Conservation (phyloP, 805 yeast genomes). For the Cyberlindnera subsufficiens region DNA sequence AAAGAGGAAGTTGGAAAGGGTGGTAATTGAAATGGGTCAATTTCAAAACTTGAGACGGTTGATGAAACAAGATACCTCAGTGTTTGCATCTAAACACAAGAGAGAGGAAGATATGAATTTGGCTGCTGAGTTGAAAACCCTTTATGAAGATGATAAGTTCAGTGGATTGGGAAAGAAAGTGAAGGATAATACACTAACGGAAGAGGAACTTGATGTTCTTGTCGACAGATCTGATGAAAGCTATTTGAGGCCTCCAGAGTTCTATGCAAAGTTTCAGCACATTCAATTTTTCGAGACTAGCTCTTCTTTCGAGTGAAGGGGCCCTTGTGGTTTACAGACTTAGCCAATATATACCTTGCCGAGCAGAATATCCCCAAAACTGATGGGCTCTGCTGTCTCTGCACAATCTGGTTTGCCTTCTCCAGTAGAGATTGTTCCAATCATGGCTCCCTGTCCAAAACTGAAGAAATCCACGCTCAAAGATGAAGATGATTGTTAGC, state of each 20-base stretch:
- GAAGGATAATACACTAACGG: conserved; percentile 17
- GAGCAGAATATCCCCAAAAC: no score
- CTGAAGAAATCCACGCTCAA: no score
- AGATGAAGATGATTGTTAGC: no score
- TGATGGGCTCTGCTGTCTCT: no score
- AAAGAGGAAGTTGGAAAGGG: conserved; percentile 71
- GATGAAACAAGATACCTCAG: conserved; percentile 26
- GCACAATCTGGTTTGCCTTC: no score
- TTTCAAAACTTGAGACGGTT: conserved; percentile 39
- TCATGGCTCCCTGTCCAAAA: no score
- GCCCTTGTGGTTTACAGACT: not conserved
- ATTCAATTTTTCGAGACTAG: conserved; percentile 34
- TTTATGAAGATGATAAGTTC: conserved; percentile 36
- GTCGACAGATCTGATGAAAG: conserved; percentile 42
- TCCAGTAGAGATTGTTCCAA: no score
- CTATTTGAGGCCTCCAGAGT: conserved; percentile 26
- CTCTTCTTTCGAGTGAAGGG: conserved; percentile 6
- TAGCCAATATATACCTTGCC: no score
- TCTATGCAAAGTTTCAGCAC: conserved; percentile 26
- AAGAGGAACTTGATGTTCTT: conserved; percentile 43
- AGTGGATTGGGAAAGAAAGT: conserved; percentile 20
- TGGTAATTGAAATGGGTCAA: conserved; percentile 65
- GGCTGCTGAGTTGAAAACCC: conserved; percentile 34
- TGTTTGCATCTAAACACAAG: conserved; percentile 14
- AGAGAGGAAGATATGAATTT: conserved; percentile 25